phyloP scores from a whole-genome alignment of 257 asterid genomes.

The Petrea volubilis region DNA sequence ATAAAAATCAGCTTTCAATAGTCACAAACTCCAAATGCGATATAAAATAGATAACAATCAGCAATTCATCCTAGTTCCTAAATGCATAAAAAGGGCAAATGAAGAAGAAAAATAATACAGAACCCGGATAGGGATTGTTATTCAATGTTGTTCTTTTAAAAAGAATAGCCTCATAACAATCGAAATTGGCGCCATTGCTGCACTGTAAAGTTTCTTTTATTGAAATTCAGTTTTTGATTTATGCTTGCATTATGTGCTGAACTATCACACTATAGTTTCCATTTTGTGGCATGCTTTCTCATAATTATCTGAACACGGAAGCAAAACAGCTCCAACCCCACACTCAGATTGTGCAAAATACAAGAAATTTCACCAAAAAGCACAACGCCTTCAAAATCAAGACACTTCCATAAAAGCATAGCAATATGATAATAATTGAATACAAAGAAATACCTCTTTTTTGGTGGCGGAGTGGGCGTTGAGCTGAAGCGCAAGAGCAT shows the following conservation, averaged over 20 bases:
- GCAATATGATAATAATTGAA: background rate
- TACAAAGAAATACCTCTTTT: conserved; percentile 50
- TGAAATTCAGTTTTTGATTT: background rate
- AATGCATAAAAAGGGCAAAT: background rate
- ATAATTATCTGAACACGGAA: background rate
- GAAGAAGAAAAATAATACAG: background rate
- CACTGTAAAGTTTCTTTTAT: background rate
- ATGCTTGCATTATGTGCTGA: conserved; percentile 7
- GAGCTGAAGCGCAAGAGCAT: conserved; percentile 85
- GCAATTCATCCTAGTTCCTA: background rate
- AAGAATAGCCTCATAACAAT: background rate
- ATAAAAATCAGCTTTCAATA: background rate
- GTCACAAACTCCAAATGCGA: conserved; percentile 1
- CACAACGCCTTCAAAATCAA: background rate
- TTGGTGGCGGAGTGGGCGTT: conserved; percentile 94
- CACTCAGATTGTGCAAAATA: background rate
- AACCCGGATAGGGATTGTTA: background rate
- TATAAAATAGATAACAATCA: background rate
- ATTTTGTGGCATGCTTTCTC: background rate
- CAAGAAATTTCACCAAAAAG: background rate
- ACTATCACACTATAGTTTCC: background rate
- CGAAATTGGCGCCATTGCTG: background rate
- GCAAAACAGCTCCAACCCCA: background rate
- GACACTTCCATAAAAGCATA: background rate
- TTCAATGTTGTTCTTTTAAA: background rate